These are phyloP conservation scores for Gyrodon lividus DNA, from an alignment of 768 basidiomycete genomes.

Conservation along the genomic window DNA sequence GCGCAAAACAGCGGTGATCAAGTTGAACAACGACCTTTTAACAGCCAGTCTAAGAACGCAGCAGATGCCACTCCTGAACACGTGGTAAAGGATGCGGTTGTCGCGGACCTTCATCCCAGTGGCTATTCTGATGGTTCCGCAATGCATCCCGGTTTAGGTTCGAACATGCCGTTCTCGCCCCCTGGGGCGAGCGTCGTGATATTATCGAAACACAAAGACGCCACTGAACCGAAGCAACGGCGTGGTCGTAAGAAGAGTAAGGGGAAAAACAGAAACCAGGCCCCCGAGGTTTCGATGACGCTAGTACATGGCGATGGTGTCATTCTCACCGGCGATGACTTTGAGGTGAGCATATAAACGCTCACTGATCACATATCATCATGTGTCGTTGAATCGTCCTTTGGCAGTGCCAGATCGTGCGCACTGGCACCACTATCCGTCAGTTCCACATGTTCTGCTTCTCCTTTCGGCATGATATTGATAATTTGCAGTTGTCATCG, in stretches of 20 bases:
- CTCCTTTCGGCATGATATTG: constrained; percentile 1
- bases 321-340: constrained; percentile 37
- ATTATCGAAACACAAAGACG: constrained; percentile 1
- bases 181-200: neutral
- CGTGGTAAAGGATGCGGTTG: constrained; percentile 10
- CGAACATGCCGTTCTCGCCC: neutral
- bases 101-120: neutral
- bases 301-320: constrained; percentile 41
- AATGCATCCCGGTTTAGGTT: neutral
- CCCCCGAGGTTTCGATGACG: constrained; percentile 28
- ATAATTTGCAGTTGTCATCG: constrained; percentile 28
- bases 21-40: neutral
- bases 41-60: neutral
- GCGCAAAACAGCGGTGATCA: neutral
- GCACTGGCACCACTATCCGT: constrained; percentile 32
- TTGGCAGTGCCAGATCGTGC: constrained; percentile 27
- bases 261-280: constrained; percentile 15
- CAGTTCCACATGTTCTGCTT: constrained; percentile 12
- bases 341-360: constrained; percentile 38
- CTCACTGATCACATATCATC: neutral
- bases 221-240: neutral
- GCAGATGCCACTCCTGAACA: constrained; percentile 2
- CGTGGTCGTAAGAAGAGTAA: constrained; percentile 18
- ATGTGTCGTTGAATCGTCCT: constrained; percentile 3
- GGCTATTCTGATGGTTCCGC: neutral